Evolutionary conservation across 2,329 filamentous ascomycete species (phyloP).

Genomic region (Neofusicoccum umdonicola): DNA sequence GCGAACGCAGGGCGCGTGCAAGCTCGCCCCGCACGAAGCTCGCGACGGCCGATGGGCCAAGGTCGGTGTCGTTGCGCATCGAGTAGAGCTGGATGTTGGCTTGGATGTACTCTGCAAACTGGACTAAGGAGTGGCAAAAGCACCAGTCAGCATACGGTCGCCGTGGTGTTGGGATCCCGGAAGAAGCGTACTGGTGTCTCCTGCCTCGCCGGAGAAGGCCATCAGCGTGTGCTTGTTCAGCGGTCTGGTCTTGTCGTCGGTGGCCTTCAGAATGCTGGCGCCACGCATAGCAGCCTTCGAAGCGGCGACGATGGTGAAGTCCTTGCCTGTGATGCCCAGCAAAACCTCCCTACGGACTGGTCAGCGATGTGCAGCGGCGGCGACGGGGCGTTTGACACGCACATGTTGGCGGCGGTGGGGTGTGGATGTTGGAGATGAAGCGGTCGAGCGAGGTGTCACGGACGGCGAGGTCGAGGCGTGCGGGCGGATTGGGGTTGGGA

Average conservation of each 20-base stretch:
- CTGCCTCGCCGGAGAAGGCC: conserved; percentile 93
- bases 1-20: conserved; percentile 82
- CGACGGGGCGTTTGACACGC: neutral
- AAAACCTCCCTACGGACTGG: conserved; percentile 79
- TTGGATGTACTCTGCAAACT: conserved; percentile 99
- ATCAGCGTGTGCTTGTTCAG: conserved; percentile 94
- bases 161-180: neutral
- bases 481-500: neutral
- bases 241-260: conserved; percentile 91
- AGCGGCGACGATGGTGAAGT: conserved; percentile 96
- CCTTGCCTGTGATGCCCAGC: conserved; percentile 96
- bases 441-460: neutral
- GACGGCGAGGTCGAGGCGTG: neutral
- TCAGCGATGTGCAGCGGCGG: conserved; percentile 3
- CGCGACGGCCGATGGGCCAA: conserved; percentile 83
- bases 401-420: conserved; percentile 16
- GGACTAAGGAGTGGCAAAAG: conserved; percentile 57
- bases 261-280: conserved; percentile 89
- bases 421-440: neutral
- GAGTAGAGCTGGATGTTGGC: conserved; percentile 97
- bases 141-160: conserved; percentile 21
- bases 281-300: conserved; percentile 99
- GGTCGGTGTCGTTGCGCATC: conserved; percentile 94
- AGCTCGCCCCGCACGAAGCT: conserved; percentile 94
- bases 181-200: conserved; percentile 73